These are phyloP conservation scores for Ambrosia trifida DNA, from an alignment of 129 eudicot genomes.

Conservation along the genomic window DNA sequence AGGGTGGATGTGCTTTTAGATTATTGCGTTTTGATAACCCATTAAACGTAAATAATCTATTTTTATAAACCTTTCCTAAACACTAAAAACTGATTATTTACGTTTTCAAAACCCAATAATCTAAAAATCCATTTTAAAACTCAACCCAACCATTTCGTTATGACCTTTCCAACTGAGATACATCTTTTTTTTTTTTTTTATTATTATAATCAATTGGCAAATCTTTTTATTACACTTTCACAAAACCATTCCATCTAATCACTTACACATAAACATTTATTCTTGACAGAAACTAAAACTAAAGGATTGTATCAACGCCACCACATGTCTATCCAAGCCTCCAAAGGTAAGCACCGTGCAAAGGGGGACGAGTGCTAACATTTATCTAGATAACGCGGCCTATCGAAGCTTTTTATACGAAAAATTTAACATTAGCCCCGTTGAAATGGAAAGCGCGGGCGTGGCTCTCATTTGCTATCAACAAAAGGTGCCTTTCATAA, in stretches of 20 bases:
- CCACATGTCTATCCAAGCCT: conserved; percentile 42
- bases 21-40: too few relatives aligned
- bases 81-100: too few relatives aligned
- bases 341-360: conserved; percentile 43
- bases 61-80: too few relatives aligned
- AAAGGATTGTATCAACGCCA: conserved; percentile 43
- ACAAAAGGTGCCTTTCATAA: conserved; percentile 47
- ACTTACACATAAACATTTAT: neutral
- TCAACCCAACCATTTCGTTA: too few relatives aligned
- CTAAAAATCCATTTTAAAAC: too few relatives aligned
- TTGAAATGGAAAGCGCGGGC: conserved; percentile 71
- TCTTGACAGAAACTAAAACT: conserved; percentile 30
- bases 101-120: too few relatives aligned
- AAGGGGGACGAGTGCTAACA: conserved; percentile 54
- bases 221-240: neutral
- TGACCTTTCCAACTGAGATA: too few relatives aligned
- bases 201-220: too few relatives aligned
- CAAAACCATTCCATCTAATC: neutral
- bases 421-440: conserved; percentile 45
- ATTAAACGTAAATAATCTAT: too few relatives aligned
- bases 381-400: conserved; percentile 53
- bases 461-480: conserved; percentile 59
- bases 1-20: too few relatives aligned
- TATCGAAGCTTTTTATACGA: conserved; percentile 44
- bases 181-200: too few relatives aligned